phyloP scores from a whole-genome alignment of 805 yeast species.

The Cyberlindnera xishuangbannaensis region DNA sequence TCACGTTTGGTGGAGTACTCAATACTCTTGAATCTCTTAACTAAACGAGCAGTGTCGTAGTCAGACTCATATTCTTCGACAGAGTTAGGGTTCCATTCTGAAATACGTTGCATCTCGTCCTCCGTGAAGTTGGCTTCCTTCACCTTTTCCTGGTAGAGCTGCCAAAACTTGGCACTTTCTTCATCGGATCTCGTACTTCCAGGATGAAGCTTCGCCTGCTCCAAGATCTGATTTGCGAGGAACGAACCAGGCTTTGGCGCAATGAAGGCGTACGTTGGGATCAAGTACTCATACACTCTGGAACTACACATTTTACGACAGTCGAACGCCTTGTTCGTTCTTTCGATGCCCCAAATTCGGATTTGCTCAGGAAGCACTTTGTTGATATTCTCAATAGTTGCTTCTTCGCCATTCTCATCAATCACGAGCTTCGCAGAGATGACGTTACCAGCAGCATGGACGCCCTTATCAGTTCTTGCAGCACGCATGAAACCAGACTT shows the following conservation, averaged over 20 bases:
- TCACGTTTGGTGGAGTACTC: conserved; percentile 65
- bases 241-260: conserved; percentile 82
- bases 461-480: conserved; percentile 91
- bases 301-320: conserved; percentile 94
- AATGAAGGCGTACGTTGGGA: conserved; percentile 85
- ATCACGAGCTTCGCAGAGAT: conserved; percentile 79
- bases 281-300: conserved; percentile 88
- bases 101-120: conserved; percentile 24
- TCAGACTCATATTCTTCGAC: conserved; percentile 29
- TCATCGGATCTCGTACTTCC: conserved; percentile 54
- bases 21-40: conserved; percentile 49
- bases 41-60: conserved; percentile 35
- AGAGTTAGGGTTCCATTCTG: conserved; percentile 30
- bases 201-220: conserved; percentile 48
- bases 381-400: conserved; percentile 65
- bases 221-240: conserved; percentile 53
- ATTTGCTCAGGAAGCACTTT: conserved; percentile 74
- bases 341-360: conserved; percentile 86
- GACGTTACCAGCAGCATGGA: conserved; percentile 95
- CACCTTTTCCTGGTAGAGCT: conserved; percentile 35
- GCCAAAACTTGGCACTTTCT: conserved; percentile 79
- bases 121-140: conserved; percentile 26
- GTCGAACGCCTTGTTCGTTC: conserved; percentile 88
- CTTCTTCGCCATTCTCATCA: conserved; percentile 41
- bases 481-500: conserved; percentile 85